Percentiles rank a stretch among this genome's conserved stretches.
These are phyloP conservation scores for Cryptomeria japonica DNA, from an alignment of 75 land plant genomes.

Conservation along the genomic window DNA sequence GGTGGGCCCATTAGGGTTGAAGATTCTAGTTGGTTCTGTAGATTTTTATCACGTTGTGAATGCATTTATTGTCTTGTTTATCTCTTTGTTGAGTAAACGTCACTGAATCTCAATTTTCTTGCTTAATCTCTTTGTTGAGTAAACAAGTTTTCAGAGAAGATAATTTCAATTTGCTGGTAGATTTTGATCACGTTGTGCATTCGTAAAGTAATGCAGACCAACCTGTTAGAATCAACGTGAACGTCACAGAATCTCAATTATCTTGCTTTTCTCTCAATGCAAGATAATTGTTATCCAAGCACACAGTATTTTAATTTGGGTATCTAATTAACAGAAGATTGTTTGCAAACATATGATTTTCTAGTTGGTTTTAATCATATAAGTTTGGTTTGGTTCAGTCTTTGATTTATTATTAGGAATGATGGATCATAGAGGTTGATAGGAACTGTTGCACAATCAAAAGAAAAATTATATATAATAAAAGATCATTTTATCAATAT, in stretches of 20 bases:
- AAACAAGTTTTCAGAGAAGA: background rate
- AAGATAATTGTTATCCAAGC: background rate
- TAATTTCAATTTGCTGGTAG: background rate
- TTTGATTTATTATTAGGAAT: too few relatives aligned
- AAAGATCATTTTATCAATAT: too few relatives aligned
- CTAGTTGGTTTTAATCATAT: too few relatives aligned
- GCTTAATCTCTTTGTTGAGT: background rate
- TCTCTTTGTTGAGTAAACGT: too few relatives aligned
- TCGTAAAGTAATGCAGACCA: background rate
- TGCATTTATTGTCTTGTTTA: too few relatives aligned
- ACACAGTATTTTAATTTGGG: background rate
- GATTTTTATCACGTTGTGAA: background rate
- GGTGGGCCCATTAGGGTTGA: background rate
- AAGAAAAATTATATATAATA: too few relatives aligned
- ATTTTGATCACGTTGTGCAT: background rate
- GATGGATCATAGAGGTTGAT: too few relatives aligned
- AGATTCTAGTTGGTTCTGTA: background rate
- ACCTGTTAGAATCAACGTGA: background rate
- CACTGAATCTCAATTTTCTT: conserved; percentile 1
- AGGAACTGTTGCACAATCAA: too few relatives aligned
- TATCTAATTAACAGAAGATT: background rate
- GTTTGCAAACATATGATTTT: too few relatives aligned
- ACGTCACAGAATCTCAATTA: background rate
- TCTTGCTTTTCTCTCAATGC: background rate
- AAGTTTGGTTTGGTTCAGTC: too few relatives aligned